Evolutionary conservation across 2,329 filamentous ascomycete species (phyloP).

Genomic region (Aspergillus melleus): DNA sequence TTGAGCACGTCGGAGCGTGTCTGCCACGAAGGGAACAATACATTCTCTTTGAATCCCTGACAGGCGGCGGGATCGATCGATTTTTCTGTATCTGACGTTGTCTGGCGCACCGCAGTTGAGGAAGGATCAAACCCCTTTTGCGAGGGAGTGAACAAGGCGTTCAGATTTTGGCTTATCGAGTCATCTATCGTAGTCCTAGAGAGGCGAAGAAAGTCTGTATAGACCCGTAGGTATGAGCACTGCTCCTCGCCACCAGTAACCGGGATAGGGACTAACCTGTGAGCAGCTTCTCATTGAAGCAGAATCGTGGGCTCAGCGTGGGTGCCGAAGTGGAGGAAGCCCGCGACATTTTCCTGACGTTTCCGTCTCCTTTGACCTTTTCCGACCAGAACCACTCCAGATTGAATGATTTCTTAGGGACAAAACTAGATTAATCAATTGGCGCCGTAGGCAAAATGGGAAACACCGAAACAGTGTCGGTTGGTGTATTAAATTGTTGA

Average conservation of each 20-base stretch:
- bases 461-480: background rate
- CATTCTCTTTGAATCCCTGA: constrained; percentile 68
- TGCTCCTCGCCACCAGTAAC: background rate
- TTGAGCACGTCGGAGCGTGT: constrained; percentile 76
- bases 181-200: constrained; percentile 87
- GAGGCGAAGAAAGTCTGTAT: constrained; percentile 80
- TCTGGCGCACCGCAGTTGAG: constrained; percentile 67
- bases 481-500: background rate
- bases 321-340: constrained; percentile 47
- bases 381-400: constrained; percentile 44
- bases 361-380: constrained; percentile 22
- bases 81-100: constrained; percentile 49
- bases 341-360: constrained; percentile 41
- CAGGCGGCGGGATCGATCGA: constrained; percentile 66
- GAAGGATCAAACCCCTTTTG: constrained; percentile 71
- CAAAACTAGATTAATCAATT: background rate
- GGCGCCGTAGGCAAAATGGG: background rate
- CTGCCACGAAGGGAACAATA: constrained; percentile 89
- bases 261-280: constrained; percentile 56
- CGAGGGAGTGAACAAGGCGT: constrained; percentile 79
- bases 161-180: constrained; percentile 88
- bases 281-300: constrained; percentile 69
- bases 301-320: constrained; percentile 70
- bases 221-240: constrained; percentile 9
- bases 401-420: constrained; percentile 25